These are phyloP conservation scores for Verticillium longisporum DNA, from an alignment of 2,329 filamentous ascomycete species.

Conservation along the genomic window DNA sequence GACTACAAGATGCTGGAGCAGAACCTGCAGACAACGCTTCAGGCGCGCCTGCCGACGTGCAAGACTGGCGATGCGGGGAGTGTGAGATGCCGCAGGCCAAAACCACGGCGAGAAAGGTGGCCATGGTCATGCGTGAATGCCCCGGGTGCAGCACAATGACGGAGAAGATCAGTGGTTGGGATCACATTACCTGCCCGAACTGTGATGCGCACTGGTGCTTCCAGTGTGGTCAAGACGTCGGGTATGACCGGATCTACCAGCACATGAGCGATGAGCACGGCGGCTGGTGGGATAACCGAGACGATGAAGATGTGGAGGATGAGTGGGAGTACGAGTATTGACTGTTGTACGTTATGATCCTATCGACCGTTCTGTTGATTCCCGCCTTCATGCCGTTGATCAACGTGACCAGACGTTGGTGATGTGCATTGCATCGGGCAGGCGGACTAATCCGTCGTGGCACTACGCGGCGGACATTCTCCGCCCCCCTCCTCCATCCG, in stretches of 20 bases:
- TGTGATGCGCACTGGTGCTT: constrained; percentile 33
- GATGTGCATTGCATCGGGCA: neutral
- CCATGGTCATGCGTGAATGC: constrained; percentile 19
- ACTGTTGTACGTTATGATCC: too few species aligned
- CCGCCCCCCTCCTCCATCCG: neutral
- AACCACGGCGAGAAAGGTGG: constrained; percentile 7
- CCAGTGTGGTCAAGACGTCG: constrained; percentile 23
- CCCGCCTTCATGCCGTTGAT: too few species aligned
- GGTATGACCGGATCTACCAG: constrained; percentile 22
- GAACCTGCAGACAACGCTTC: constrained; percentile 37
- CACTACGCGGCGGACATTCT: neutral
- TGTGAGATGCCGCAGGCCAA: constrained; percentile 18
- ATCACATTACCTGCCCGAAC: constrained; percentile 26
- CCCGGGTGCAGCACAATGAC: constrained; percentile 28
- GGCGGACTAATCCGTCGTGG: neutral
- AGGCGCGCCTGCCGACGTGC: constrained; percentile 29
- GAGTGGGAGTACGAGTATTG: neutral
- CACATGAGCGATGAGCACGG: constrained; percentile 28
- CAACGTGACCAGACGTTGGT: too few species aligned
- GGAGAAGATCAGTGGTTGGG: constrained; percentile 28
- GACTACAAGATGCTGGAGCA: constrained; percentile 37
- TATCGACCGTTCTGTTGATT: too few species aligned
- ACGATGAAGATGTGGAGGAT: neutral
- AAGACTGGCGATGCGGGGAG: constrained; percentile 32
- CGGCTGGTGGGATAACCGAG: constrained; percentile 10